Percentiles rank a stretch among this genome's conserved stretches.
Conservation (phyloP, 1,284 basidiomycete genomes). For the Puccinia hordei region DNA sequence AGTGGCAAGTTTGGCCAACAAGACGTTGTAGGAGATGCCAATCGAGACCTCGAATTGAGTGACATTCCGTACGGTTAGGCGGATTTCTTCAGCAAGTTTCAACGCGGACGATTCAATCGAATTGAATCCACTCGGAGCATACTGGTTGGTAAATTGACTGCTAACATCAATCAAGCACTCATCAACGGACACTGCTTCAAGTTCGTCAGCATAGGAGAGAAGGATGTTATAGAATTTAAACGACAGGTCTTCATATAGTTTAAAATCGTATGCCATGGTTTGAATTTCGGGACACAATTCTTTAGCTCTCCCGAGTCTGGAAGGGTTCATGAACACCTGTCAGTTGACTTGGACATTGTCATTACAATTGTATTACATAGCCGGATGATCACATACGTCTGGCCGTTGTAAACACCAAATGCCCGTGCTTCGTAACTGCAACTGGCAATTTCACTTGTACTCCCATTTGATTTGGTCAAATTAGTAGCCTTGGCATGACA, state of each 20-base stretch:
- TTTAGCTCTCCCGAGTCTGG: conserved; percentile 75
- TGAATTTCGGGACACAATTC: conserved; percentile 72
- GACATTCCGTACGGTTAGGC: conserved; percentile 71
- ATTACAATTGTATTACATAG: not conserved
- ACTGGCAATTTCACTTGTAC: conserved; percentile 91
- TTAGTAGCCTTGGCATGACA: conserved; percentile 82
- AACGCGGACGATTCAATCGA: conserved; percentile 58
- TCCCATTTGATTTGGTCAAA: conserved; percentile 65
- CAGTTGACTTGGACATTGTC: not conserved
- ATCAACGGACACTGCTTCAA: conserved; percentile 93
- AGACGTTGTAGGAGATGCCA: conserved; percentile 86
- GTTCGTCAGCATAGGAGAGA: conserved; percentile 81
- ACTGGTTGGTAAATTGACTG: conserved; percentile 62
- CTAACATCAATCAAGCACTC: conserved; percentile 92
- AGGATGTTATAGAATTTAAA: conserved; percentile 84
- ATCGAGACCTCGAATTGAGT: conserved; percentile 82
- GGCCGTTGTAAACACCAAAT: conserved; percentile 87
- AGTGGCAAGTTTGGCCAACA: conserved; percentile 88
- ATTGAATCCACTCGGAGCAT: conserved; percentile 52
- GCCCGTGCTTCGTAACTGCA: conserved; percentile 88
- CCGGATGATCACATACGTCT: conserved; percentile 68
- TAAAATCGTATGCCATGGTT: conserved; percentile 90
- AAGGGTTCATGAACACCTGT: not conserved
- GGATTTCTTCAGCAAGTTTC: conserved; percentile 74
- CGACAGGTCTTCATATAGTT: conserved; percentile 60